Evolutionary conservation across 495 filamentous ascomycete species (phyloP).

Genomic region (Staphylotrichum tortipilum): DNA sequence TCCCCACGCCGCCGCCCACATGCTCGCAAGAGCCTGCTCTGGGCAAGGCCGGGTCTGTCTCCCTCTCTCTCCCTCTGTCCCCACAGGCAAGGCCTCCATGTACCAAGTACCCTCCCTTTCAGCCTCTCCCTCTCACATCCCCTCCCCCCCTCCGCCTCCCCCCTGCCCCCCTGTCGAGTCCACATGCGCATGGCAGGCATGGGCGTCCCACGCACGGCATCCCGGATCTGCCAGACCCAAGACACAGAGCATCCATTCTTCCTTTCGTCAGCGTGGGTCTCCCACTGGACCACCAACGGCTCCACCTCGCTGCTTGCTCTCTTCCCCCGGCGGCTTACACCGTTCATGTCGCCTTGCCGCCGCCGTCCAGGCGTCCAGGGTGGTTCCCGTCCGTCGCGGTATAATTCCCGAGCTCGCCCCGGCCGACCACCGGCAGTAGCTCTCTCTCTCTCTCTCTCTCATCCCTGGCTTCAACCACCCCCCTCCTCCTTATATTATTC

Average conservation of each 20-base stretch:
- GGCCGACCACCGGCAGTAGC: slow-evolving; percentile 10
- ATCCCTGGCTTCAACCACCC: neutral
- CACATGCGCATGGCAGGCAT: slow-evolving; percentile 9
- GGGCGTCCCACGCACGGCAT: neutral
- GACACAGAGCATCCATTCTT: no score
- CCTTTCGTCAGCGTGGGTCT: neutral
- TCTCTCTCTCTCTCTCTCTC: slow-evolving; percentile 1
- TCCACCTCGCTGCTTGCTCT: neutral
- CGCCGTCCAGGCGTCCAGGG: neutral
- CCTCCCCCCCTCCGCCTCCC: neutral
- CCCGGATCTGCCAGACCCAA: neutral
- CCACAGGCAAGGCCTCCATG: no score
- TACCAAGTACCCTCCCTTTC: no score
- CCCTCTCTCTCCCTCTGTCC: no score
- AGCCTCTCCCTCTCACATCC: slow-evolving; percentile 17
- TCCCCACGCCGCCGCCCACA: no score
- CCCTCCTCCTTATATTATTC: neutral
- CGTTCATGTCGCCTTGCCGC: neutral
- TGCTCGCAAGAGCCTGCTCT: no score
- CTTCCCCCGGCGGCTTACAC: neutral
- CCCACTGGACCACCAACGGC: no score
- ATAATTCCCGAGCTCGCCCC: slow-evolving; percentile 18
- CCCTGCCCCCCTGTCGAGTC: neutral
- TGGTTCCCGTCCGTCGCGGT: slow-evolving; percentile 6
- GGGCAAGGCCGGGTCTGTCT: no score